Conservation (phyloP, 805 yeast species). For the Komagataella ulmi region DNA sequence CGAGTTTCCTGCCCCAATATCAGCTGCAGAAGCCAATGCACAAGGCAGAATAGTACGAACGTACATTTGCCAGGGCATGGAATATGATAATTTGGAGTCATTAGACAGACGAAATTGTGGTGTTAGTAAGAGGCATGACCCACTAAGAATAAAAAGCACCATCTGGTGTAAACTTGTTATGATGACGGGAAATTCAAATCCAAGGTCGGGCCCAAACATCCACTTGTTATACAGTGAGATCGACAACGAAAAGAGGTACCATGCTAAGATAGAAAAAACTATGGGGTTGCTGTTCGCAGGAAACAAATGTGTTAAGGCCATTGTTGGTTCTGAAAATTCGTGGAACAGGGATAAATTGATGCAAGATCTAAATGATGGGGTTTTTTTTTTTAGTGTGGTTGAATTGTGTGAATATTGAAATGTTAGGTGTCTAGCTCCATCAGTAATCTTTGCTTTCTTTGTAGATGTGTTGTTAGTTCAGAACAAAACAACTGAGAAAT, state of each 20-base stretch:
- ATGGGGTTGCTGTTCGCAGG: slow-evolving; percentile 1
- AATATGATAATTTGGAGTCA: slow-evolving; percentile 6
- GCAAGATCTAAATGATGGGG: background rate
- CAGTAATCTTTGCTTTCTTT: background rate
- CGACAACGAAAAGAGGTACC: slow-evolving; percentile 61
- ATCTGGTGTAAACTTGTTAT: slow-evolving; percentile 81
- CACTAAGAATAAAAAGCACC: slow-evolving; percentile 44
- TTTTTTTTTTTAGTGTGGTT: background rate
- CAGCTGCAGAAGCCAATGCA: slow-evolving; percentile 80
- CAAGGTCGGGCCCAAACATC: slow-evolving; percentile 84
- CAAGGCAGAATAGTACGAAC: slow-evolving; percentile 61
- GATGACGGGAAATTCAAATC: slow-evolving; percentile 73
- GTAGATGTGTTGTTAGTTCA: background rate
- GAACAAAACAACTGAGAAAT: background rate
- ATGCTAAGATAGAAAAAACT: slow-evolving; percentile 19
- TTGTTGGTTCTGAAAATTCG: background rate
- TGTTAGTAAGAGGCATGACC: slow-evolving; percentile 24
- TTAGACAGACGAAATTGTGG: slow-evolving; percentile 33
- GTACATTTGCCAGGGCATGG: slow-evolving; percentile 25
- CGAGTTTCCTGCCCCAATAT: slow-evolving; percentile 84
- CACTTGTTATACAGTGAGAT: slow-evolving; percentile 83
- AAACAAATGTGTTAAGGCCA: background rate
- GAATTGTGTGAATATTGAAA: background rate
- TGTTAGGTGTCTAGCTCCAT: background rate
- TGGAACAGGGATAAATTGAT: background rate